These are phyloP conservation scores for Beta vulgaris DNA, from an alignment of 148 eudicot species.

Conservation along the genomic window DNA sequence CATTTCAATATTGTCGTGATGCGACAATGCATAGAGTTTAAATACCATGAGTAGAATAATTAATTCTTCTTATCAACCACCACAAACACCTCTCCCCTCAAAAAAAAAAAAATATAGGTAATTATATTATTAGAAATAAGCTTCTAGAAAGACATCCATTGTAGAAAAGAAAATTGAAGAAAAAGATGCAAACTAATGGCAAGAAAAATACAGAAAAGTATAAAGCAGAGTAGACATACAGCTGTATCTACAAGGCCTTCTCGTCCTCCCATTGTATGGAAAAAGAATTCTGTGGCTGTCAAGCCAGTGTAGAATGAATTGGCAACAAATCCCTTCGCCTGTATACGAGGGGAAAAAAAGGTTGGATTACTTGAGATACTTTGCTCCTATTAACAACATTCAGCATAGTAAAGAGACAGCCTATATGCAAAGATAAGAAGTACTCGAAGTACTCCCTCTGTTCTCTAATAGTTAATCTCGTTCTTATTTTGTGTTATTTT, in stretches of 20 bases:
- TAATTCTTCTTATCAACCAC: background rate
- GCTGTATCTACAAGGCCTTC: slow-evolving; percentile 99
- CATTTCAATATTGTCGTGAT: no score
- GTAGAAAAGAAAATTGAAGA: background rate
- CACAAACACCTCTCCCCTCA: background rate
- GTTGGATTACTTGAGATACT: background rate
- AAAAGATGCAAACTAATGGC: background rate
- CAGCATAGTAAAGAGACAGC: background rate
- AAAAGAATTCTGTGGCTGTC: slow-evolving; percentile 87
- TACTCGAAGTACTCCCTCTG: no score
- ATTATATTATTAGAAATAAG: no score
- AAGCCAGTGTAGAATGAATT: slow-evolving; percentile 85
- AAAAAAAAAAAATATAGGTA: background rate
- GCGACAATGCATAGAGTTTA: no score
- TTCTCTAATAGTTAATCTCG: no score
- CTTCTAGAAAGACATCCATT: background rate
- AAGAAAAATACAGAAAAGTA: background rate
- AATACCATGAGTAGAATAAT: background rate
- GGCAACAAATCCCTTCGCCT: slow-evolving; percentile 95
- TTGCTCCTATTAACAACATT: background rate
- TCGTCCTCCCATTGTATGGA: slow-evolving; percentile 96
- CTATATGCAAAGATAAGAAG: background rate
- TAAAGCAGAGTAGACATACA: slow-evolving; percentile 40
- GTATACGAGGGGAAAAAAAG: slow-evolving; percentile 25
- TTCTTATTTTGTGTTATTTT: no score